phyloP scores from a whole-genome alignment of 192 early-diverging fungal genomes.

The Umbelopsis sp. region DNA sequence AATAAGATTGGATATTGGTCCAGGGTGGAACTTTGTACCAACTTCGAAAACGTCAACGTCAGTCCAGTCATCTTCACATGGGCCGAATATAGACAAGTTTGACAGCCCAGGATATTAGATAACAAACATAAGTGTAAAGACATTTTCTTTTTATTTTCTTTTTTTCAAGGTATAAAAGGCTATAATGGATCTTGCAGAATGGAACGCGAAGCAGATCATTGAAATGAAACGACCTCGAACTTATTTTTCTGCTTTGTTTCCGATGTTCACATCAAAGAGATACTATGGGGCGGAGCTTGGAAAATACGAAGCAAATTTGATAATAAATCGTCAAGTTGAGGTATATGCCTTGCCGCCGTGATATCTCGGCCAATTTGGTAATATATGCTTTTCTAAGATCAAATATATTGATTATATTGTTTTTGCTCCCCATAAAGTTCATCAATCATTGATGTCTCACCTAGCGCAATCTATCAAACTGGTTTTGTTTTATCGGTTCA shows the following conservation, averaged over 20 bases:
- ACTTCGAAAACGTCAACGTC: background rate
- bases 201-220: constrained; percentile 17
- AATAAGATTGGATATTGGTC: background rate
- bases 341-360: background rate
- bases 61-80: constrained; percentile 15
- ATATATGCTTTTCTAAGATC: background rate
- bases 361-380: background rate
- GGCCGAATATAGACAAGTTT: background rate
- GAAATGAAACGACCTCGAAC: constrained; percentile 19
- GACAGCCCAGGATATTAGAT: background rate
- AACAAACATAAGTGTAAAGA: background rate
- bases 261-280: constrained; percentile 20
- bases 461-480: background rate
- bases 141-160: constrained; percentile 10
- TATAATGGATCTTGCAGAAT: constrained; percentile 14
- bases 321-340: constrained; percentile 11
- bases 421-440: too few species aligned
- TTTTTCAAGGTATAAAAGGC: background rate
- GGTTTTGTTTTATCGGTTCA: background rate
- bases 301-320: background rate
- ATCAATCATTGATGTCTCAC: background rate
- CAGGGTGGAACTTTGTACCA: background rate
- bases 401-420: background rate
- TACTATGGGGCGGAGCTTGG: background rate
- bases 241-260: constrained; percentile 19